phyloP scores from a whole-genome alignment of 768 basidiomycete species.

The Lentinula edodes region DNA sequence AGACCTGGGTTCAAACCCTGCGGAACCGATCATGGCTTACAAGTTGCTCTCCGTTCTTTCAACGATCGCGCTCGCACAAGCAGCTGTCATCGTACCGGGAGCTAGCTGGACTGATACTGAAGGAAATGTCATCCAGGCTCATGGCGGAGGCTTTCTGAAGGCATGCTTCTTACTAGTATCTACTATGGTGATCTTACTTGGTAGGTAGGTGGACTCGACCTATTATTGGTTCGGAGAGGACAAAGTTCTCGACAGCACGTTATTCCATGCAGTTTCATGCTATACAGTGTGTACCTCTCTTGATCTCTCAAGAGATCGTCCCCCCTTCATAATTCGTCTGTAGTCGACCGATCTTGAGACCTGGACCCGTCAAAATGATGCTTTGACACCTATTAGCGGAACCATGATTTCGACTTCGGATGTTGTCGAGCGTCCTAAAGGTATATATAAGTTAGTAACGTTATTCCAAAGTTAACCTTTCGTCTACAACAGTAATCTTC shows the following conservation, averaged over 20 bases:
- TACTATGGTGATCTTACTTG: background rate
- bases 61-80: constrained; percentile 15
- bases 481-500: constrained; percentile 36
- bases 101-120: constrained; percentile 59
- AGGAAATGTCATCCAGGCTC: constrained; percentile 58
- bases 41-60: constrained; percentile 11
- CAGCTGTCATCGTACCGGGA: constrained; percentile 52
- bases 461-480: background rate
- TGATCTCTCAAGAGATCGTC: background rate
- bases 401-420: constrained; percentile 54
- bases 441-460: constrained; percentile 18
- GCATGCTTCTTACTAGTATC: constrained; percentile 19
- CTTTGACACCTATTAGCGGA: constrained; percentile 45
- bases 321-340: background rate
- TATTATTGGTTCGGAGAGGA: constrained; percentile 65
- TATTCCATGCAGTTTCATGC: constrained; percentile 56
- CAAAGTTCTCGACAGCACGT: constrained; percentile 45
- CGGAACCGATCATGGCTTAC: background rate
- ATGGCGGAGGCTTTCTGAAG: constrained; percentile 56
- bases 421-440: constrained; percentile 61
- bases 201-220: constrained; percentile 40
- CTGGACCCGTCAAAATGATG: constrained; percentile 57
- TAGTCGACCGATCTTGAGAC: constrained; percentile 45
- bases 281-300: constrained; percentile 33
- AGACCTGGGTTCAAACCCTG: too few relatives aligned